These are phyloP conservation scores for Magnaporthiopsis poae DNA, from an alignment of 2,329 filamentous ascomycete genomes.

Conservation along the genomic window DNA sequence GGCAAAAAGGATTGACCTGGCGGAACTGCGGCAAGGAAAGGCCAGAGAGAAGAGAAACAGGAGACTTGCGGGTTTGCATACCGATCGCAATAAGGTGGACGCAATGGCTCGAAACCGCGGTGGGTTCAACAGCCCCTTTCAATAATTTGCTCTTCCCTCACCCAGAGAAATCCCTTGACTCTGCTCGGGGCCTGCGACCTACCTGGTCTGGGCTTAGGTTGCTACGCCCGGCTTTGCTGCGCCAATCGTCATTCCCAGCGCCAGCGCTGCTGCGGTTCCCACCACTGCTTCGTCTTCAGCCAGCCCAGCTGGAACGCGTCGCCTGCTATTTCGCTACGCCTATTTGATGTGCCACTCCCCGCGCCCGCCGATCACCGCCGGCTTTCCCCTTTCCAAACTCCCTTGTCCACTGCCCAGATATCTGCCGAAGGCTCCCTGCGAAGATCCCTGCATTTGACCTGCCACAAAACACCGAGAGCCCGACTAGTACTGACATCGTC, in stretches of 20 bases:
- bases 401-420: neutral
- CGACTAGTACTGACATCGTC: neutral
- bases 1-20: neutral
- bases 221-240: neutral
- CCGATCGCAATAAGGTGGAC: neutral
- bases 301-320: neutral
- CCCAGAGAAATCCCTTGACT: neutral
- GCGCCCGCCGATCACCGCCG: neutral
- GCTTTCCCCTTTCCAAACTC: neutral
- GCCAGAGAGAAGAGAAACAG: neutral
- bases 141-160: neutral
- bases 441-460: neutral
- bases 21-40: neutral
- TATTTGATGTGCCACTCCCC: neutral
- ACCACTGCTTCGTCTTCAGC: neutral
- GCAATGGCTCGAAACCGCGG: conserved; percentile 5
- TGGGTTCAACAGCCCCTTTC: conserved; percentile 1
- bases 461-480: neutral
- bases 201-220: neutral
- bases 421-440: neutral
- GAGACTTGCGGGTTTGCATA: neutral
- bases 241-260: neutral
- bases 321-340: neutral
- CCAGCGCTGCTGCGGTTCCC: too few relatives aligned
- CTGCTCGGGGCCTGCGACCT: neutral